Percentiles rank a stretch among this genome's conserved stretches.
Conservation (phyloP, 768 basidiomycete species). For the Leccinum imitatum region DNA sequence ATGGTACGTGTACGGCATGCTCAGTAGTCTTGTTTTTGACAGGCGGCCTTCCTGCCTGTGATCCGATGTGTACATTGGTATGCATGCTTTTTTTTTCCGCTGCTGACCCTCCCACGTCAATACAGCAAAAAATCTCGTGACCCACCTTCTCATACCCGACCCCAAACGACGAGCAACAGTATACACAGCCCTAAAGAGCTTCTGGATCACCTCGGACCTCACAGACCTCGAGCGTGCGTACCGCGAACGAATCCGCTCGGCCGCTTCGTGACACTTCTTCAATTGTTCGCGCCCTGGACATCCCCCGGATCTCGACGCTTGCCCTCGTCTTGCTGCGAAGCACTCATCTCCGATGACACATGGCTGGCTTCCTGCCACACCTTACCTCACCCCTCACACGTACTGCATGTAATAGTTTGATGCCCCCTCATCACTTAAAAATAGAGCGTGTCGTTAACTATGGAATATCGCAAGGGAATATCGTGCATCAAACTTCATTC, state of each 20-base stretch:
- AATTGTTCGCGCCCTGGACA: neutral
- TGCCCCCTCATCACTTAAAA: neutral
- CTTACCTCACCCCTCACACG: slow-evolving; percentile 3
- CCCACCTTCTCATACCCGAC: slow-evolving; percentile 59
- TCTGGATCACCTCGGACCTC: slow-evolving; percentile 68
- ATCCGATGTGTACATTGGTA: neutral
- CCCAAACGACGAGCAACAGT: slow-evolving; percentile 62
- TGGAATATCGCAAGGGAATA: neutral
- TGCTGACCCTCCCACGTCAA: slow-evolving; percentile 8
- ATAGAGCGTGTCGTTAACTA: neutral
- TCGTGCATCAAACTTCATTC: slow-evolving; percentile 7
- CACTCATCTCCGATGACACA: slow-evolving; percentile 3
- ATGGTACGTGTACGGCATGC: slow-evolving; percentile 47
- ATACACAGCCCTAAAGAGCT: slow-evolving; percentile 53
- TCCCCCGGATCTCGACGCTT: neutral
- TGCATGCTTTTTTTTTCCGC: neutral
- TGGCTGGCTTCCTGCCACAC: neutral
- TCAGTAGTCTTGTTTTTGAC: neutral
- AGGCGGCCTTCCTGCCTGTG: slow-evolving; percentile 3
- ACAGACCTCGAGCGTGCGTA: slow-evolving; percentile 62
- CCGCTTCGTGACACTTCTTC: slow-evolving; percentile 9
- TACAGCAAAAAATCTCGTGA: slow-evolving; percentile 55
- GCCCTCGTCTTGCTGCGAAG: neutral
- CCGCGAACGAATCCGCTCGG: slow-evolving; percentile 46
- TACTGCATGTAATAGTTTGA: slow-evolving; percentile 1